Conservation (phyloP, 2,329 filamentous ascomycete species). For the Penicillium brasilianum region DNA sequence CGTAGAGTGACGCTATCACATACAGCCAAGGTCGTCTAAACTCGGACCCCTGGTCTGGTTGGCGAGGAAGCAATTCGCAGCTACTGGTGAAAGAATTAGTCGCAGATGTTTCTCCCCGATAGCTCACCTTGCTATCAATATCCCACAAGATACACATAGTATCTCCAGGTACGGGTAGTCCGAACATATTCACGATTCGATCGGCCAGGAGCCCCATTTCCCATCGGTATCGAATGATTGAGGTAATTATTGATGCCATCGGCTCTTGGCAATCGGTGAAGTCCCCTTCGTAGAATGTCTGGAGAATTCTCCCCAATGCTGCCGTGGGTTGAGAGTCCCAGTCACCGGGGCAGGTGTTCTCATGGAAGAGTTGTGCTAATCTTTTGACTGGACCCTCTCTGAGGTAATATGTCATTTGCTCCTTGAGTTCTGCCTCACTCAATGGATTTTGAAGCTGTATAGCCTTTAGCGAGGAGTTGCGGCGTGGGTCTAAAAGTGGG, state of each 20-base stretch:
- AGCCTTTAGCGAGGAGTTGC: neutral
- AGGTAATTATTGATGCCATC: neutral
- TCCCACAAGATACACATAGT: neutral
- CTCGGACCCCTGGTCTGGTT: neutral
- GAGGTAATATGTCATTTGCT: neutral
- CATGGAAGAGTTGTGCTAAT: conserved; percentile 1
- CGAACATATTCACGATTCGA: neutral
- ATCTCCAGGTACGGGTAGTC: neutral
- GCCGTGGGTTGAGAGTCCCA: neutral
- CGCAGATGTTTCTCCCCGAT: neutral
- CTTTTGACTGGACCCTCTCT: neutral
- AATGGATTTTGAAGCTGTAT: neutral
- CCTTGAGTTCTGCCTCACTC: neutral
- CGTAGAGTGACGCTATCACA: neutral
- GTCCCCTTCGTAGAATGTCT: neutral
- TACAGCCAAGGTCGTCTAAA: conserved; percentile 3
- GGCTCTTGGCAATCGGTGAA: neutral
- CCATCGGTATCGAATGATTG: conserved; percentile 1
- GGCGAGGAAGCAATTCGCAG: neutral
- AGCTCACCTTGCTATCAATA: no score
- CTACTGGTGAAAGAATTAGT: neutral
- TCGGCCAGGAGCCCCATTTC: neutral
- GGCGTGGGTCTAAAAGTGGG: neutral
- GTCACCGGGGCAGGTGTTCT: conserved; percentile 5
- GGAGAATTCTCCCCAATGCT: neutral